phyloP scores from a whole-genome alignment of 2,329 filamentous ascomycete genomes.

The Nigrograna mackinnonii region DNA sequence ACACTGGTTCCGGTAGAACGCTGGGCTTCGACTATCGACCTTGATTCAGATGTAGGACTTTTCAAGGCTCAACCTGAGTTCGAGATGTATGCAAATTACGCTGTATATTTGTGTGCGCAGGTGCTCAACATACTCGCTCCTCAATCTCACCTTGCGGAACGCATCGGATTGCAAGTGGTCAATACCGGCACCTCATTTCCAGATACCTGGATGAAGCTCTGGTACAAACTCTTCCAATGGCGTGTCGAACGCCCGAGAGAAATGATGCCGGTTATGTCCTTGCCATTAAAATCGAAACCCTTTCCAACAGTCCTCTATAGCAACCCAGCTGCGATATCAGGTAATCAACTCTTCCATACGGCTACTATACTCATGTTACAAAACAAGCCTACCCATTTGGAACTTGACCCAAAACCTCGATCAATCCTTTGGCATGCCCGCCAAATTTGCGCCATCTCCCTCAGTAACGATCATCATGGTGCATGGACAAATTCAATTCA shows the following conservation, averaged over 20 bases:
- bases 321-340: slow-evolving; percentile 19
- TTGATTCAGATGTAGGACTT: background rate
- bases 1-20: background rate
- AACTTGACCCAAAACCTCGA: slow-evolving; percentile 12
- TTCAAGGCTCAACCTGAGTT: background rate
- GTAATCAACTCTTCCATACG: slow-evolving; percentile 19
- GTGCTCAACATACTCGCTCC: background rate
- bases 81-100: background rate
- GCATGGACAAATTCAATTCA: slow-evolving; percentile 52
- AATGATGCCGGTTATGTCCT: no score
- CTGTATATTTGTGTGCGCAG: background rate
- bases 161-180: no score
- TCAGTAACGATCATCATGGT: slow-evolving; percentile 49
- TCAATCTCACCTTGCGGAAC: no score
- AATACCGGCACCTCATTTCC: no score
- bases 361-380: slow-evolving; percentile 14
- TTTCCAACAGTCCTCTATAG: slow-evolving; percentile 17
- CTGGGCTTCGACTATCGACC: background rate
- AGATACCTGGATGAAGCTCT: no score
- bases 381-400: slow-evolving; percentile 24
- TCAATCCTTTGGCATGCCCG: slow-evolving; percentile 54
- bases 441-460: slow-evolving; percentile 51
- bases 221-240: no score
- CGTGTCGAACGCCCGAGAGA: no score
- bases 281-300: no score